A percentile compares a stretch with the other conserved stretches of the same genome.
Conservation (phyloP, 2,329 filamentous ascomycete genomes). For the Fusarium robinianum region DNA sequence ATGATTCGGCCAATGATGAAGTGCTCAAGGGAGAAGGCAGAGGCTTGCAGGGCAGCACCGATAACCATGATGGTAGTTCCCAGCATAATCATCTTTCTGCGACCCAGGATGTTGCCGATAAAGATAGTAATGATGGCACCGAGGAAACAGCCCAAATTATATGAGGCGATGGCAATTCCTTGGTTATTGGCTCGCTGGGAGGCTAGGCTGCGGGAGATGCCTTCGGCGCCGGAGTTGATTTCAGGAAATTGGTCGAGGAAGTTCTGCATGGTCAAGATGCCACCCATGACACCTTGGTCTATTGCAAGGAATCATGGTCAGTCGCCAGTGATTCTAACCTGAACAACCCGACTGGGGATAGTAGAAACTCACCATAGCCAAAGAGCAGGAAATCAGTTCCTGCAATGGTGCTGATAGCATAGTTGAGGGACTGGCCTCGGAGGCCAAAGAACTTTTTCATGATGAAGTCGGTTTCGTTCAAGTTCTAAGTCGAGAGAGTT, state of each 20-base stretch:
- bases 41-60: conserved; percentile 62
- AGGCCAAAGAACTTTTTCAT: conserved; percentile 64
- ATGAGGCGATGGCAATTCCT: conserved; percentile 59
- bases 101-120: conserved; percentile 65
- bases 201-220: conserved; percentile 44
- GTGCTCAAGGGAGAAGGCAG: conserved; percentile 58
- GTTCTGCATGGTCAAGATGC: conserved; percentile 68
- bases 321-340: no score
- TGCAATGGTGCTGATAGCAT: conserved; percentile 71
- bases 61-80: conserved; percentile 62
- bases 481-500: conserved; percentile 2
- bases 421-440: conserved; percentile 66
- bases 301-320: conserved; percentile 40
- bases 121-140: conserved; percentile 69
- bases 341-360: no score
- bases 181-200: conserved; percentile 56
- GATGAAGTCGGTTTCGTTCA: conserved; percentile 15
- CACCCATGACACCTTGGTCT: conserved; percentile 79
- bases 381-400: conserved; percentile 72
- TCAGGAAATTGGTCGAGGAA: conserved; percentile 64
- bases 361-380: conserved; percentile 52
- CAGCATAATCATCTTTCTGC: conserved; percentile 62
- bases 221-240: conserved; percentile 46
- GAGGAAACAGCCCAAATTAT: conserved; percentile 65
- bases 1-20: conserved; percentile 63